Evolutionary conservation across 345 rosid species (phyloP), one percentile per base, ranked within the genome.

Genomic region (Hibiscus tridactylites): DNA sequence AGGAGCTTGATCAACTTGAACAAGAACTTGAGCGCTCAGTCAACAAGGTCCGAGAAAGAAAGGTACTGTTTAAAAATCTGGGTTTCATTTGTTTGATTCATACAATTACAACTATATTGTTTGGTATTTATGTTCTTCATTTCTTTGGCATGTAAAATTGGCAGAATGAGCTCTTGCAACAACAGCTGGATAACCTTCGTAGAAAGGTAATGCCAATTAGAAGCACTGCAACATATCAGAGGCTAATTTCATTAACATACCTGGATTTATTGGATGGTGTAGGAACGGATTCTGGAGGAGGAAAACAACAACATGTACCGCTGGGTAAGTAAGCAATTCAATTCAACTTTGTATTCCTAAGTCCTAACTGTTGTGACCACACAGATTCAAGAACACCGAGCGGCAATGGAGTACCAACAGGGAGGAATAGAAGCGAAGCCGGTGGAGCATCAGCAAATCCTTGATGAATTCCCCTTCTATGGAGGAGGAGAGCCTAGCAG

Each of bases 161-260:
- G 77, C 83, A 91, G 97, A 86, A 86, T 78, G 90, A 91, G 80
- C 87, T 91, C 44, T 59, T 91, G 81, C 88, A 86, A 52, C 97
- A 91, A 75, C 94, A 89, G 64, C 84, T 89, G 77, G 90, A 84
- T 42, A 91, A 91, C 79, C 84, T 91, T 15, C 85, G 86, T 19
- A 86, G 86, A 78, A 91, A 91, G 97, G 96, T 88, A 44, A 68
- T n/a, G 24, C 28, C 28, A 68, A 68, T 56, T 56, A 21, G 31
- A 50, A 28, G 26, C 31, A 65, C 7, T 19, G 11, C 39, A 44
- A 64, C 5, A 65, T 3, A 2, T 21, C 37, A 15, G 16, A 49
- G 19, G 39, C 42, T 56, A 56, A 21, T 19, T 50, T 50, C 58
- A 58, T 58, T 26, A 10, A 58, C 44, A 39, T 1, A 50, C 54